Evolutionary conservation across 495 filamentous ascomycete genomes (phyloP).

Genomic region (Aspergillus olivimuriae): DNA sequence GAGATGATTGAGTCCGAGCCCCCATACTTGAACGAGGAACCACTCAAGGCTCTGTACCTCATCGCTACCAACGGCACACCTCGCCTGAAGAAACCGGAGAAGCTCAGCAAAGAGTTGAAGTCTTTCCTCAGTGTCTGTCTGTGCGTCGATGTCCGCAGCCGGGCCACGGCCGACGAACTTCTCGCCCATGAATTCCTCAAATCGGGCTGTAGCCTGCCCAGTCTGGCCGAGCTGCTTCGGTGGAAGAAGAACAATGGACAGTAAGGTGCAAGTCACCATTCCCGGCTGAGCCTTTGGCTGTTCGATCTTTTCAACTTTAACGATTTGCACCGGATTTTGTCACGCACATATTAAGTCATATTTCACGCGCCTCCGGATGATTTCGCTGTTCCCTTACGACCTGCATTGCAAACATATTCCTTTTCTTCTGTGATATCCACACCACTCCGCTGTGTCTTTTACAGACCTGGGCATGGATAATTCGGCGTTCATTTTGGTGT

Average conservation of each 20-base stretch:
- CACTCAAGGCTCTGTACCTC: constrained; percentile 88
- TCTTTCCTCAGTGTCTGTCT: constrained; percentile 91
- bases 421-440: constrained; percentile 18
- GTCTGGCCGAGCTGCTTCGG: constrained; percentile 76
- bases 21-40: constrained; percentile 96
- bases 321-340: constrained; percentile 21
- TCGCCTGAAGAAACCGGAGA: constrained; percentile 93
- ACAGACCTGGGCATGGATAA: constrained; percentile 25
- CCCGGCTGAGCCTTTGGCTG: too few species aligned
- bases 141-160: constrained; percentile 91
- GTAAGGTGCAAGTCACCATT: constrained; percentile 22
- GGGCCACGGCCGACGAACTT: constrained; percentile 84
- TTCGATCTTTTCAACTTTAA: too few species aligned
- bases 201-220: constrained; percentile 62
- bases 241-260: constrained; percentile 50
- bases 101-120: constrained; percentile 93
- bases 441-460: constrained; percentile 11
- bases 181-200: constrained; percentile 73
- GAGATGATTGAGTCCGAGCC: constrained; percentile 99
- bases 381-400: constrained; percentile 17
- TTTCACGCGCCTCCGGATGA: constrained; percentile 26
- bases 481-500: constrained; percentile 28
- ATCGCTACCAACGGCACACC: constrained; percentile 98
- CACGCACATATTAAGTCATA: constrained; percentile 33
- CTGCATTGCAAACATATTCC: constrained; percentile 16